Evolutionary conservation across 345 rosid genomes (phyloP).

Genomic region (Linum usitatissimum): DNA sequence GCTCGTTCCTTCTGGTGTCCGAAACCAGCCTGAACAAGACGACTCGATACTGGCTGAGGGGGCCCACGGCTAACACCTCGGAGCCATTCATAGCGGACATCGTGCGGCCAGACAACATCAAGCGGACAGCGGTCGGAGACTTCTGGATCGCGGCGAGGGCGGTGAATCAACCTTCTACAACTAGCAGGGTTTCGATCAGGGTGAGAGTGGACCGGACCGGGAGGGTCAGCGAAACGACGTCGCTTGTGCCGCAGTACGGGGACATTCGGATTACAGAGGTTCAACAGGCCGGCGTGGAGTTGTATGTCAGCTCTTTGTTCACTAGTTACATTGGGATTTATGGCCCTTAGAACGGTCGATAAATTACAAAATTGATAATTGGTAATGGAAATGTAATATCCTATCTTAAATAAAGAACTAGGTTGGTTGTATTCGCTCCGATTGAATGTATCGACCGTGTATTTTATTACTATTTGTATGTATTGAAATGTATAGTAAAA

Average conservation of each 20-base stretch:
- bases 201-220: conserved; percentile 9
- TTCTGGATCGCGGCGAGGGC: conserved; percentile 14
- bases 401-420: too few relatives aligned
- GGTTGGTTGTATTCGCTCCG: too few relatives aligned
- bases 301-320: conserved; percentile 8
- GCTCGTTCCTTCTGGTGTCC: conserved; percentile 7
- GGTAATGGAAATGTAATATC: too few relatives aligned
- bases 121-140: neutral
- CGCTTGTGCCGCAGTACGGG: conserved; percentile 8
- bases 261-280: conserved; percentile 9
- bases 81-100: neutral
- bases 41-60: conserved; percentile 11
- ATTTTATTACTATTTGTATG: too few relatives aligned
- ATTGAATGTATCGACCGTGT: too few relatives aligned
- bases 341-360: too few relatives aligned
- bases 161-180: neutral
- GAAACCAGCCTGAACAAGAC: conserved; percentile 9
- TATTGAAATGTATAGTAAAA: too few relatives aligned
- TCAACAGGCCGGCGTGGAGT: neutral
- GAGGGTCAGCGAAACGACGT: neutral
- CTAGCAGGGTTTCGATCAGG: neutral
- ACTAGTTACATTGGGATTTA: conserved; percentile 8
- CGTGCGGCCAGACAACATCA: conserved; percentile 16
- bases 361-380: too few relatives aligned
- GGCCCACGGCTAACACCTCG: neutral